Evolutionary conservation across 129 eudicot genomes (phyloP), one percentile per base, ranked within the genome.

Genomic region (Silybum marianum): DNA sequence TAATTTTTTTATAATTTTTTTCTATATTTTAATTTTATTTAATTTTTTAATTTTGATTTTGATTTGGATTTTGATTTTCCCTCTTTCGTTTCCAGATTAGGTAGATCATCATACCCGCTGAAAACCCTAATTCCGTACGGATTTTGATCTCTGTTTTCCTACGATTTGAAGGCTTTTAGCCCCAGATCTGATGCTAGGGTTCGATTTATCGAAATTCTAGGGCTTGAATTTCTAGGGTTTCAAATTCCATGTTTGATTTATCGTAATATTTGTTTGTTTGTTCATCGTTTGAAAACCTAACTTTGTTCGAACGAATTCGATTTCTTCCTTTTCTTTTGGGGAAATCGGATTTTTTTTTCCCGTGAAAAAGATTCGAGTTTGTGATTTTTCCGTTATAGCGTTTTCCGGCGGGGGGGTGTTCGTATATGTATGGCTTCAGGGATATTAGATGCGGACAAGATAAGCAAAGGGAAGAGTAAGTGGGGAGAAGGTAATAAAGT

Each of bases 361-460:
- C 30, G 2, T 72, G 23, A 36, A 10, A 72, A 80, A 87, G 91
- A 89, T 80, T 89, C 84, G 81, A 28, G 28, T 13, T 74, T 75
- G 54, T 65, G 81, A 79, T 46, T 85, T 46, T 85, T 84, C 69
- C 13, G 19, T 46, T 19, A 3, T 24, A 10, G 75, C 75, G 74
- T 30, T 69, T 12, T 60, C 36, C 34, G 60, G 46, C 40, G 67
- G 28, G 79, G 70, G 69, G 81, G 81, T 71, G 81, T 69, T 13
- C 51, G 80, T 92, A 74, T 88, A 83, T 93, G 93, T 88, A 94
- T 94, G 98, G 97, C 86, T 88, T 88, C 98, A 69, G 98, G 83
- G 90, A 81, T 87, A 38, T 70, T 87, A 76, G 93, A 86, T 79
- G 88, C 84, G 73, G 85, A 71, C 10, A 91, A 85, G 76, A 80